Conservation (phyloP, 2,329 filamentous ascomycete genomes). For the Colletotrichum sp. region DNA sequence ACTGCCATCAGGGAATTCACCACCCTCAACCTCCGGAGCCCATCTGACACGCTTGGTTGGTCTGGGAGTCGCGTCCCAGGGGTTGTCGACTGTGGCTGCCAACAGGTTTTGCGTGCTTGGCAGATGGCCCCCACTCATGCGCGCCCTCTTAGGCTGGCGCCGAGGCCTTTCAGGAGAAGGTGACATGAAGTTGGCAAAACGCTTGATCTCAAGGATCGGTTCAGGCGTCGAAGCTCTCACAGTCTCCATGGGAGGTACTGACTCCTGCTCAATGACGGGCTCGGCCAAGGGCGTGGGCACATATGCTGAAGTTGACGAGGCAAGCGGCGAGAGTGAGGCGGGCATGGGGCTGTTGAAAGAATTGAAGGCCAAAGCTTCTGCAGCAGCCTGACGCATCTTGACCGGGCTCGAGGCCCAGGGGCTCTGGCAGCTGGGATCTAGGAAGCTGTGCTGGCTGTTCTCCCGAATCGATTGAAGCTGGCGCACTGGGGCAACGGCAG, state of each 20-base stretch:
- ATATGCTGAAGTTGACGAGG: neutral
- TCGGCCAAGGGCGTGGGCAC: neutral
- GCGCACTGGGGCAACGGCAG: neutral
- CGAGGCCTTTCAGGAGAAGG: conserved; percentile 47
- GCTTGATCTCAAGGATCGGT: conserved; percentile 52
- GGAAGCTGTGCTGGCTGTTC: neutral
- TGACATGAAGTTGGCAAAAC: conserved; percentile 58
- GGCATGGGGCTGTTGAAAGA: neutral
- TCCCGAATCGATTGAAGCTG: neutral
- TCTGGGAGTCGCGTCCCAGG: conserved; percentile 29
- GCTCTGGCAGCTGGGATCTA: conserved; percentile 2
- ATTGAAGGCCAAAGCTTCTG: neutral
- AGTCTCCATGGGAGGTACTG: conserved; percentile 26
- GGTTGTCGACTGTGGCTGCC: conserved; percentile 38
- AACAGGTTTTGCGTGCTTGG: conserved; percentile 39
- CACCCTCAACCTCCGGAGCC: conserved; percentile 31
- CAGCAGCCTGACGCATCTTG: conserved; percentile 4
- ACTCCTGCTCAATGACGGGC: conserved; percentile 23
- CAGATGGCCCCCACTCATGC: conserved; percentile 27
- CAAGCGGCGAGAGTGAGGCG: neutral
- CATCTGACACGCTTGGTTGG: conserved; percentile 41
- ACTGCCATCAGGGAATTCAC: conserved; percentile 23
- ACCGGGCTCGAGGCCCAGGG: conserved; percentile 24
- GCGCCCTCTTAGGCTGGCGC: conserved; percentile 21
- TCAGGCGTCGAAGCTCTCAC: conserved; percentile 47